Evolutionary conservation across 139 green algal species (phyloP).

Genomic region (Raphidocelis subcapitata): DNA sequence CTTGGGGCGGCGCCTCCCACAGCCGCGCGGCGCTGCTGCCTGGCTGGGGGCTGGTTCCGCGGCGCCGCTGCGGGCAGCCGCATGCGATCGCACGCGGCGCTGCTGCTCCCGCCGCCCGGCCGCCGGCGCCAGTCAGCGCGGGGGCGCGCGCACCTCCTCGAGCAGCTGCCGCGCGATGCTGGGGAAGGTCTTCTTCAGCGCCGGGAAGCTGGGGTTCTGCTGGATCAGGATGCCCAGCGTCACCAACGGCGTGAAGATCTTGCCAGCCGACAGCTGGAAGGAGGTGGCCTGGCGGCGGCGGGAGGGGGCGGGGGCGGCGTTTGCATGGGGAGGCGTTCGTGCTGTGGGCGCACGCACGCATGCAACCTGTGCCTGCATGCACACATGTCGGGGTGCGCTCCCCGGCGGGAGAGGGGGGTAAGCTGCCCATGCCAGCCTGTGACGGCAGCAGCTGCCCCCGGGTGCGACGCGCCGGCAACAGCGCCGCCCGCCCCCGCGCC

Average conservation of each 20-base stretch:
- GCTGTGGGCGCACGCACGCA: neutral
- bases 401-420: neutral
- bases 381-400: neutral
- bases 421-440: neutral
- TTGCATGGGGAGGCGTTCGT: too few species aligned
- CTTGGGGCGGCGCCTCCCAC: too few species aligned
- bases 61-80: too few species aligned
- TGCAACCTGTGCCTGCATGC: neutral
- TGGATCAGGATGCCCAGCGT: constrained; percentile 22
- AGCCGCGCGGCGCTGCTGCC: too few species aligned
- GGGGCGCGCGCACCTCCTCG: neutral
- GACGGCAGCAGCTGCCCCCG: neutral
- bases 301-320: too few species aligned
- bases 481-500: neutral
- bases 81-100: too few species aligned
- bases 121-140: too few species aligned
- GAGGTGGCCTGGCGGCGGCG: constrained; percentile 9
- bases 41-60: too few species aligned
- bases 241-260: constrained; percentile 22
- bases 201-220: constrained; percentile 4
- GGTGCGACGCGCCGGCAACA: neutral
- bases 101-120: too few species aligned
- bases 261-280: constrained; percentile 18
- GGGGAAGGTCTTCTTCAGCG: constrained; percentile 1
- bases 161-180: constrained; percentile 10